These are phyloP conservation scores for Globisporangium emineosum DNA, from an alignment of 352 stramenopile genomes.

Conservation along the genomic window DNA sequence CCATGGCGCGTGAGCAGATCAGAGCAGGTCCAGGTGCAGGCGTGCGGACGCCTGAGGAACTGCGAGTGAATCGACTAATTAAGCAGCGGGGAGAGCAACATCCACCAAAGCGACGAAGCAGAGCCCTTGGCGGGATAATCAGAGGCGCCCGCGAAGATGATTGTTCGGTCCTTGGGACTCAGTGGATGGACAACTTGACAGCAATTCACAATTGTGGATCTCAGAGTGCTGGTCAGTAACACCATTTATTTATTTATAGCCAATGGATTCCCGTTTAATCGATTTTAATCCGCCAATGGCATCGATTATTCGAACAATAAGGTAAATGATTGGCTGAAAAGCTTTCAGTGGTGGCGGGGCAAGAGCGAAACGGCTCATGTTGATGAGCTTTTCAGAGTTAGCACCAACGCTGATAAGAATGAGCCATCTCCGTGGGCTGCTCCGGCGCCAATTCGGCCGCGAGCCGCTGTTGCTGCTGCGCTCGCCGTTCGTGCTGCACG, in stretches of 20 bases:
- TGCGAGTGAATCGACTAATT: background rate
- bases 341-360: constrained; percentile 1
- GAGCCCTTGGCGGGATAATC: no score
- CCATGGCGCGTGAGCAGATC: background rate
- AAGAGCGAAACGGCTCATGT: background rate
- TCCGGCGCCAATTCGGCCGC: background rate
- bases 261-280: background rate
- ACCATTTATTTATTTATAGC: background rate
- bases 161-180: no score
- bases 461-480: background rate
- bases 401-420: background rate
- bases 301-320: background rate
- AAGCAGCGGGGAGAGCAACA: no score
- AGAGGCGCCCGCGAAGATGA: no score
- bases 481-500: background rate
- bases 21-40: background rate
- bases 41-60: background rate
- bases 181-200: background rate
- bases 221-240: background rate
- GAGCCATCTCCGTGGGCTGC: constrained; percentile 1
- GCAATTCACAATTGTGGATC: no score
- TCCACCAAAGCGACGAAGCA: no score
- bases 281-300: background rate
- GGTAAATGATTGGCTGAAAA: constrained; percentile 6
- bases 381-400: background rate